Evolutionary conservation across 2,329 filamentous ascomycete species (phyloP).

Genomic region (Parascedosporium putredinis): DNA sequence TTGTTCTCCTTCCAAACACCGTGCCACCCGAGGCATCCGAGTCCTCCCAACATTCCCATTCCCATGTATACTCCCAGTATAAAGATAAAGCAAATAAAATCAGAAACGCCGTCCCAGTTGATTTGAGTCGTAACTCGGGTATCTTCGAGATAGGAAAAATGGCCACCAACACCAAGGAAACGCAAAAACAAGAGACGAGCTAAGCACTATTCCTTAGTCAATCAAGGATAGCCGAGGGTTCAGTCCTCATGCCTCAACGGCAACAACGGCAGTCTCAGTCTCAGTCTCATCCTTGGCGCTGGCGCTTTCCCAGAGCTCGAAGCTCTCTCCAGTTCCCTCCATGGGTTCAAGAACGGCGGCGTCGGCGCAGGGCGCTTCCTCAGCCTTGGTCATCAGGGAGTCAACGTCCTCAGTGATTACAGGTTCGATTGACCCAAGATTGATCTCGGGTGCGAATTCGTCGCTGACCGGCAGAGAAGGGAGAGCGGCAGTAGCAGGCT

Average conservation of each 20-base stretch:
- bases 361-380: conserved; percentile 14
- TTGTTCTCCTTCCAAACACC: too few relatives aligned
- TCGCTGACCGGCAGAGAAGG: background rate
- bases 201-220: background rate
- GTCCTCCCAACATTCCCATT: too few relatives aligned
- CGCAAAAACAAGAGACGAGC: background rate
- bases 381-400: conserved; percentile 24
- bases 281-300: conserved; percentile 50
- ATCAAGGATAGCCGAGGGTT: background rate
- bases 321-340: conserved; percentile 47
- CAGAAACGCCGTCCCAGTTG: too few relatives aligned
- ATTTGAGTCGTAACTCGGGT: too few relatives aligned
- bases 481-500: background rate
- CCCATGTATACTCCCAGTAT: too few relatives aligned
- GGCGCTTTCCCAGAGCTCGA: conserved; percentile 62
- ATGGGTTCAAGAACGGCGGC: conserved; percentile 42
- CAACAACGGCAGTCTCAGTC: conserved; percentile 18
- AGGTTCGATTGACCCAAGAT: conserved; percentile 12
- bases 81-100: too few relatives aligned
- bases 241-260: background rate
- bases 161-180: too few relatives aligned
- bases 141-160: too few relatives aligned
- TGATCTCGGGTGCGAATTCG: conserved; percentile 13
- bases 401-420: conserved; percentile 21
- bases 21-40: too few relatives aligned